Evolutionary conservation across 768 basidiomycete genomes (phyloP), one percentile per base, ranked within the genome.

Genomic region (Phaffia australis): DNA sequence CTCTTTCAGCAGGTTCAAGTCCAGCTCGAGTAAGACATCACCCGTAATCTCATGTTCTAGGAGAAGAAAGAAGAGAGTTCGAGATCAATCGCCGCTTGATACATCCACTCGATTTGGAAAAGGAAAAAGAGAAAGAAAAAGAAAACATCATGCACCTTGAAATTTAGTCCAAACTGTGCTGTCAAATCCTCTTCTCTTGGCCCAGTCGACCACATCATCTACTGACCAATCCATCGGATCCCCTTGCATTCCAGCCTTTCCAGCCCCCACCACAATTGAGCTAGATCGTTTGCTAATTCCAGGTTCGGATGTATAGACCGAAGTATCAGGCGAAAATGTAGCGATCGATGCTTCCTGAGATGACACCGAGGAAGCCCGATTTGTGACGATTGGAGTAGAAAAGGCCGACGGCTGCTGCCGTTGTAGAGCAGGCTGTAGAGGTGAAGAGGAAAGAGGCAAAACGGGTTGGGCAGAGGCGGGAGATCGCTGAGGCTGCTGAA

Each of bases 1-100:
- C 78, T 98, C 81, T 78, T 98, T 98, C 72, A 99, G 85, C 19
- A 95, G 81, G 73, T 86, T 87, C 63, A 86, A 83, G 69, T 97
- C 91, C 68, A 98, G 86, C 72, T 95, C 94, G 64, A 98, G 84
- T 8, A 99, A 83, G 42, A 98, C 89, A 72, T 99, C 95, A 23
- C 95, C 95, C 0, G 92, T 89, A 63, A 99, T 98, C 79, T 99
- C 95, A 84, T 99, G 92, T 78, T 98, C 94, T 92, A 74, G 29
- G 16, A 18, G 35, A 48, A 35, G 8, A 54, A 32, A 23, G n/a
- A 25, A 9, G 14, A 49, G 30, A 9, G 8, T 23, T 52, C 29
- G 16, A 58, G n/a, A 16, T 60, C 29, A 49, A 57, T 23, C 5
- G 16, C n/a, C 6, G 57, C 3, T 47, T 3, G n/a, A 21, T 21